Evolutionary conservation across 345 rosid genomes (phyloP), one percentile per base, ranked within the genome.

Genomic region (Turnera subulata): DNA sequence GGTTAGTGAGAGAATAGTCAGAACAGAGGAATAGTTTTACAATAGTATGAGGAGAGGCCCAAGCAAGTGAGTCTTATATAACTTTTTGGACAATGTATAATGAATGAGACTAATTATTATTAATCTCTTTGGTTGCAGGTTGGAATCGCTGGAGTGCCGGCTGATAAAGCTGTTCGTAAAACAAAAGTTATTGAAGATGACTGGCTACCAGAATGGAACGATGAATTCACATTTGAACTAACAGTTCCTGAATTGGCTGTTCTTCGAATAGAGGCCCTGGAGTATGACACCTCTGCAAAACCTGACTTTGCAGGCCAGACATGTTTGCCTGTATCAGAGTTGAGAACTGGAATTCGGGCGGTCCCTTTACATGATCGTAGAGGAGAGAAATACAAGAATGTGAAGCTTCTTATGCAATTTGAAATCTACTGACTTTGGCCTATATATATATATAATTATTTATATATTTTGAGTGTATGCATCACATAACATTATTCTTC

Each of bases 271-370:
- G 72, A 74, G 42, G 84, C 77, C 20, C 35, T 9, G 0, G 94
- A 86, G 52, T 55, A 65, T 19, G 87, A 86, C 51, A 47, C 58
- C 1, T 20, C 76, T 0, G 67, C 77, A 24, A 15, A n/a, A 2
- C 59, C 48, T n/a, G 89, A 76, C 65, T 82, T 84, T 35, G 94
- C 75, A 37, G 88, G 85, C 42, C 85, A 78, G 40, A 78, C 75
- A 5, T 74, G 70, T 56, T 53, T 74, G 25, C 79, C 79, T 0
- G 60, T 78, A 17, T 67, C 66, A 2, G 79, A 78, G 69, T 38
- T 78, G 48, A 61, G 75, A 60, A 58, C 51, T 22, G 82, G 82
- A 23, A 74, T 78, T 59, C 71, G 82, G 43, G 58, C 75, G 2
- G 75, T 74, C 42, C 77, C 79, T 5, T 48, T 78, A 22, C 43